Evolutionary conservation across 257 asterid genomes (phyloP).

Genomic region (Knoxia roxburghii): DNA sequence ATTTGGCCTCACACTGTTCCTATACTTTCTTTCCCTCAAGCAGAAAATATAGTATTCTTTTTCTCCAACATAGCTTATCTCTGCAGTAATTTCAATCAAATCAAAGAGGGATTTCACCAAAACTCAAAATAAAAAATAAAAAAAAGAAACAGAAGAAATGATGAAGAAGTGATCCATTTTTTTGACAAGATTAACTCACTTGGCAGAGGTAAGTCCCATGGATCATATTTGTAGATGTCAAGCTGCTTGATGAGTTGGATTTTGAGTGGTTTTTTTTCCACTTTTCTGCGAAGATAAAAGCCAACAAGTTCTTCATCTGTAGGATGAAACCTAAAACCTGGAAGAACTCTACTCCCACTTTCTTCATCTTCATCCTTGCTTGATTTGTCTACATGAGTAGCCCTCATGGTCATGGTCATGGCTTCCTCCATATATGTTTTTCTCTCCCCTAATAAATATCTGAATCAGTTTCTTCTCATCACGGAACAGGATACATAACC

Average conservation of each 20-base stretch:
- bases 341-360: not conserved
- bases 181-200: not conserved
- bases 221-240: constrained; percentile 17
- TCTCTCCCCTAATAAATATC: not conserved
- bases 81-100: constrained; percentile 15
- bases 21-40: constrained; percentile 68
- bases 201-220: constrained; percentile 13
- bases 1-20: constrained; percentile 67
- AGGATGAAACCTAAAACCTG: constrained; percentile 16
- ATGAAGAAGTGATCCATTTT: too few relatives aligned
- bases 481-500: not conserved
- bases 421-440: not conserved
- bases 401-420: not conserved
- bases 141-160: too few relatives aligned
- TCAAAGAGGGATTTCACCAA: not conserved
- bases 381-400: not conserved
- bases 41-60: constrained; percentile 71
- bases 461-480: not conserved
- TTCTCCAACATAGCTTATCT: constrained; percentile 43
- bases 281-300: constrained; percentile 17
- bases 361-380: constrained; percentile 2
- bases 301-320: constrained; percentile 17
- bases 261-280: constrained; percentile 4
- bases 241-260: constrained; percentile 12
- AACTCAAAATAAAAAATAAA: not conserved